These are phyloP conservation scores for Pseudozyma sp. DNA, from an alignment of 1,284 basidiomycete genomes.

Conservation along the genomic window DNA sequence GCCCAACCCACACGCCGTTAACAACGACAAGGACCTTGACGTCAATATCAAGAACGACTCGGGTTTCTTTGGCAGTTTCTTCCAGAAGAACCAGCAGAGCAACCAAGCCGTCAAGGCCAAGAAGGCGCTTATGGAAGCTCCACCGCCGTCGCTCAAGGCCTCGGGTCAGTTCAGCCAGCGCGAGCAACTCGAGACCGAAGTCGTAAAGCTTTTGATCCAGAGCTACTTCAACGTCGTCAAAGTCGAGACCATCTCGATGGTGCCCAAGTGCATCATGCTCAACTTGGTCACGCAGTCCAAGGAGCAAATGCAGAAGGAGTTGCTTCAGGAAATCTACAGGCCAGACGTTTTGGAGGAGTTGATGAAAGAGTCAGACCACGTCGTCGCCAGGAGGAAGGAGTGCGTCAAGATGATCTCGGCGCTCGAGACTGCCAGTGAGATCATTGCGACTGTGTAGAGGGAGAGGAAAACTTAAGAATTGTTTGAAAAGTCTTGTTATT, in stretches of 20 bases:
- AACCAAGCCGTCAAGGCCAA: slow-evolving; percentile 70
- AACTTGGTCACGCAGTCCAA: slow-evolving; percentile 93
- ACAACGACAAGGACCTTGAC: slow-evolving; percentile 94
- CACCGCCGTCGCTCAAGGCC: slow-evolving; percentile 90
- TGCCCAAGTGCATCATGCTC: slow-evolving; percentile 90
- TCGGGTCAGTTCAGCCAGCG: slow-evolving; percentile 92
- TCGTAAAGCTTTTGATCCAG: slow-evolving; percentile 80
- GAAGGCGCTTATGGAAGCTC: slow-evolving; percentile 84
- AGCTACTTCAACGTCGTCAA: slow-evolving; percentile 76
- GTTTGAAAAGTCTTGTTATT: background rate
- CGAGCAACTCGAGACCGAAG: slow-evolving; percentile 98
- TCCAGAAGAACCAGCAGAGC: slow-evolving; percentile 78
- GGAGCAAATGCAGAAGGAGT: slow-evolving; percentile 89
- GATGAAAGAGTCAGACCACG: slow-evolving; percentile 68
- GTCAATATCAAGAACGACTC: slow-evolving; percentile 83
- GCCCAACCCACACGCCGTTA: slow-evolving; percentile 74
- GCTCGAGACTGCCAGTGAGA: slow-evolving; percentile 66
- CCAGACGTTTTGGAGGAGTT: slow-evolving; percentile 65
- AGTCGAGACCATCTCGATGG: slow-evolving; percentile 99
- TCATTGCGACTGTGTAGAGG: slow-evolving; percentile 65
- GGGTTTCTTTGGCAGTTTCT: slow-evolving; percentile 97
- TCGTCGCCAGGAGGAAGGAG: slow-evolving; percentile 65
- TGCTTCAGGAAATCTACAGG: slow-evolving; percentile 73
- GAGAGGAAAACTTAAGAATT: background rate
- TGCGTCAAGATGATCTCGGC: slow-evolving; percentile 69